Evolutionary conservation across 2,329 filamentous ascomycete species (phyloP), one percentile per base, ranked within the genome.

Genomic region (Xylogone sp.): DNA sequence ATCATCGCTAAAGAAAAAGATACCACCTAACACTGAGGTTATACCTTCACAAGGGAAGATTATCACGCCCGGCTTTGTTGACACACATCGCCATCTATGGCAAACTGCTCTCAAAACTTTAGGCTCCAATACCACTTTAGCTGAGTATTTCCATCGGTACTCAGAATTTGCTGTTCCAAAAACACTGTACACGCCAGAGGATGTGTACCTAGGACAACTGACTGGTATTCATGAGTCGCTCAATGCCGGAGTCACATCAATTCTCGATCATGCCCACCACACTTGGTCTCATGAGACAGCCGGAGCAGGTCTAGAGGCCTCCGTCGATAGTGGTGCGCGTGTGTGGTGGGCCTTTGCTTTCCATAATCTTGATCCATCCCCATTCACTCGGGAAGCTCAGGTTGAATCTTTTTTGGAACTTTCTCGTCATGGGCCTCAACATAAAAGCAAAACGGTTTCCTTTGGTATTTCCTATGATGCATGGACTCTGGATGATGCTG

Each of bases 311-410:
- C 59, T 78, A 2, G 68, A 72, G 3, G 77, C 71, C 0, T 72
- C 69, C 0, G 63, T 78, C 3, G 73, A 77, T 13, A 78, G 76
- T 39, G 71, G 75, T 2, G 74, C 72, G 0, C 64, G 76, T 0
- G 72, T 78, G 0, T 76, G 73, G 52, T 79, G 73, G 73, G 69
- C 67, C 2, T 73, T 71, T 39, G 58, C 71, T 1, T 71, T 78
- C 55, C 67, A 72, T 45, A 52, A 69, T 3, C 19, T 45, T 43
- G 43, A 45, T 45, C 10, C 34, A 6, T 27, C 24, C 16, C n/a
- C 56, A 22, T 44, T 10, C 48, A 24, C 18, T 13, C 19, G 34
- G n/a, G 10, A 13, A 16, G 34, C 34, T 16, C 34, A 39, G n/a
- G 34, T 39, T 39, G 6, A 39, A 18, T 7, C 8, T 16, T 39